Evolutionary conservation across 2,329 filamentous ascomycete species (phyloP).

Genomic region (Aschersonia sp.): DNA sequence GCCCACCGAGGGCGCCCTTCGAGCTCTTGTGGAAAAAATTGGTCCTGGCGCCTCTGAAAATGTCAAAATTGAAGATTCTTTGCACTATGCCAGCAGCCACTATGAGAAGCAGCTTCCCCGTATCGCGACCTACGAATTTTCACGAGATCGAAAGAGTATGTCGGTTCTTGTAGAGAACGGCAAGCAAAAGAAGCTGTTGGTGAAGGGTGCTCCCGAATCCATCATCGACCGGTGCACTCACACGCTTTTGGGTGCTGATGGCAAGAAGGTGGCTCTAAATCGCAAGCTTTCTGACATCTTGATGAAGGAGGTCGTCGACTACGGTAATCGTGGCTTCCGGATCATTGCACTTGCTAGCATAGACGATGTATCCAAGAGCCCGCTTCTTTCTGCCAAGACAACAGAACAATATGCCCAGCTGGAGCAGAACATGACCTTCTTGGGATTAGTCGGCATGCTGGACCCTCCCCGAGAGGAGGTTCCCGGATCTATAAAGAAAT

Average conservation of each 20-base stretch:
- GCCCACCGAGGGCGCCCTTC: constrained; percentile 85
- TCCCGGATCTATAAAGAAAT: constrained; percentile 70
- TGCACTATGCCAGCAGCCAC: constrained; percentile 71
- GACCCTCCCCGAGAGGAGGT: constrained; percentile 94
- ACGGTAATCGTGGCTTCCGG: constrained; percentile 83
- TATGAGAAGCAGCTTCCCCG: constrained; percentile 67
- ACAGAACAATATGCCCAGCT: constrained; percentile 73
- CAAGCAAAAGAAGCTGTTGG: constrained; percentile 64
- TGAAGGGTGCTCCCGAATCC: constrained; percentile 93
- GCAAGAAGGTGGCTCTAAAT: constrained; percentile 61
- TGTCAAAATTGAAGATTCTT: constrained; percentile 42
- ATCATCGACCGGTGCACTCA: constrained; percentile 86
- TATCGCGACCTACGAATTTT: constrained; percentile 90
- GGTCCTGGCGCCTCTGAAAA: constrained; percentile 57
- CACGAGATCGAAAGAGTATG: constrained; percentile 97
- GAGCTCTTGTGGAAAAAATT: constrained; percentile 86
- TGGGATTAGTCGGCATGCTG: constrained; percentile 91
- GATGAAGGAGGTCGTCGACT: constrained; percentile 68
- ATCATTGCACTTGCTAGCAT: constrained; percentile 86
- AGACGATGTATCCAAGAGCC: constrained; percentile 58
- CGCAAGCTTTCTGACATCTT: constrained; percentile 57
- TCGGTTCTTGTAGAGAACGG: constrained; percentile 74
- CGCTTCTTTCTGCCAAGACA: constrained; percentile 64
- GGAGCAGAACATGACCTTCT: constrained; percentile 86
- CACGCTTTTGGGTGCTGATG: constrained; percentile 61